A percentile compares a stretch with the other conserved stretches of the same genome.
These are phyloP conservation scores for Gremmenia infestans DNA, from an alignment of 2,329 filamentous ascomycete genomes.

Conservation along the genomic window DNA sequence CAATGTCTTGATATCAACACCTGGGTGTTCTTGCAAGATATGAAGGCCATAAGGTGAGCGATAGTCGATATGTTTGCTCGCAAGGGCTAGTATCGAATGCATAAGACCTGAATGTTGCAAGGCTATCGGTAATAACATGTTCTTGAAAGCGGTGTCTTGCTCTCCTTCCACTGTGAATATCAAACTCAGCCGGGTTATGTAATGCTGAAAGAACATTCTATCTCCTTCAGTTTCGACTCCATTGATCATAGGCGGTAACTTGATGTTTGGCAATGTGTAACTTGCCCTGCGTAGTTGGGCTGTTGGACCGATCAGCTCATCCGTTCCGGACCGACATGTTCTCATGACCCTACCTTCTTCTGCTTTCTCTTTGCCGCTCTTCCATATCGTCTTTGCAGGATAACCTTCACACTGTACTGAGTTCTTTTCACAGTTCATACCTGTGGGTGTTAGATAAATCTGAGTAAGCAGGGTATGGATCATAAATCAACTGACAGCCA, in stretches of 20 bases:
- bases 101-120: slow-evolving; percentile 76
- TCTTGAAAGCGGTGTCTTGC: slow-evolving; percentile 78
- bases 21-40: slow-evolving; percentile 45
- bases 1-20: slow-evolving; percentile 43
- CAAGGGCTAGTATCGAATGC: slow-evolving; percentile 83
- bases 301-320: slow-evolving; percentile 32
- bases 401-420: slow-evolving; percentile 89
- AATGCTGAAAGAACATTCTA: slow-evolving; percentile 76
- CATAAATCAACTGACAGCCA: slow-evolving; percentile 48
- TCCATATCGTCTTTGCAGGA: slow-evolving; percentile 81
- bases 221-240: slow-evolving; percentile 79
- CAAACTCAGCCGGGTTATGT: slow-evolving; percentile 71
- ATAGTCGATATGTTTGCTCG: slow-evolving; percentile 69
- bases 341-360: slow-evolving; percentile 53
- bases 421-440: slow-evolving; percentile 89
- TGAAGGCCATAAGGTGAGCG: slow-evolving; percentile 52
- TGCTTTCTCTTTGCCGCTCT: slow-evolving; percentile 69
- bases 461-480: slow-evolving; percentile 1
- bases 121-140: slow-evolving; percentile 77
- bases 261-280: slow-evolving; percentile 46
- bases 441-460: slow-evolving; percentile 38
- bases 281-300: slow-evolving; percentile 44
- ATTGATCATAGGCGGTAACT: slow-evolving; percentile 64
- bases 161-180: slow-evolving; percentile 76
- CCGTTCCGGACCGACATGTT: slow-evolving; percentile 17